A percentile compares a stretch with the other conserved stretches of the same genome.
These are phyloP conservation scores for Aureobasidium sp. DNA, from an alignment of 2,329 filamentous ascomycete genomes.

Conservation along the genomic window DNA sequence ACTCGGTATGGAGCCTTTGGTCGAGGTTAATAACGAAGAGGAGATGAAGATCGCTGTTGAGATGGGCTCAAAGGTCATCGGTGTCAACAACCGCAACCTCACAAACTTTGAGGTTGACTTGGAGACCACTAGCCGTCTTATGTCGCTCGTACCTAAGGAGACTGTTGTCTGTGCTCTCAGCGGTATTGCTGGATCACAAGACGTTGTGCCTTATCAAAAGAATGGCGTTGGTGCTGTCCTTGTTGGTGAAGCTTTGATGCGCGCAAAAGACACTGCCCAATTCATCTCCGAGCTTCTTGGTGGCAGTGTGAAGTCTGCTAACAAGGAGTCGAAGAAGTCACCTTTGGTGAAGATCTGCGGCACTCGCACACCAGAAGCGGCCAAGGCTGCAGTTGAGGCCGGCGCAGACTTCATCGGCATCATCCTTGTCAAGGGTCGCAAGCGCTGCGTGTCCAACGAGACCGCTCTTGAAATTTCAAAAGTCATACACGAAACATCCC, in stretches of 20 bases:
- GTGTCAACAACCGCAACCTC: constrained; percentile 95
- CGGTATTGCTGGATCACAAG: constrained; percentile 81
- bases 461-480: constrained; percentile 74
- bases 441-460: constrained; percentile 71
- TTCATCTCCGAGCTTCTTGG: constrained; percentile 85
- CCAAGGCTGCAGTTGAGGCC: constrained; percentile 70
- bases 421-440: constrained; percentile 75
- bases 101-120: constrained; percentile 97
- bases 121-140: constrained; percentile 79
- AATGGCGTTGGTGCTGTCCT: constrained; percentile 90
- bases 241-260: constrained; percentile 94
- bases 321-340: constrained; percentile 27
- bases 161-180: constrained; percentile 91
- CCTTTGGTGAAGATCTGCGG: constrained; percentile 92
- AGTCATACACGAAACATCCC: constrained; percentile 56
- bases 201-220: constrained; percentile 79
- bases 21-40: constrained; percentile 90
- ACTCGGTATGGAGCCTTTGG: constrained; percentile 93
- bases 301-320: constrained; percentile 30
- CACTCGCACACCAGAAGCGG: constrained; percentile 74
- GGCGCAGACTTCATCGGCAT: constrained; percentile 92
- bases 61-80: constrained; percentile 83
- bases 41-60: constrained; percentile 87
- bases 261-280: constrained; percentile 68
- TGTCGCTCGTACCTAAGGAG: constrained; percentile 75